Conservation (phyloP, 495 filamentous ascomycete species). For the Choiromyces venosus region DNA sequence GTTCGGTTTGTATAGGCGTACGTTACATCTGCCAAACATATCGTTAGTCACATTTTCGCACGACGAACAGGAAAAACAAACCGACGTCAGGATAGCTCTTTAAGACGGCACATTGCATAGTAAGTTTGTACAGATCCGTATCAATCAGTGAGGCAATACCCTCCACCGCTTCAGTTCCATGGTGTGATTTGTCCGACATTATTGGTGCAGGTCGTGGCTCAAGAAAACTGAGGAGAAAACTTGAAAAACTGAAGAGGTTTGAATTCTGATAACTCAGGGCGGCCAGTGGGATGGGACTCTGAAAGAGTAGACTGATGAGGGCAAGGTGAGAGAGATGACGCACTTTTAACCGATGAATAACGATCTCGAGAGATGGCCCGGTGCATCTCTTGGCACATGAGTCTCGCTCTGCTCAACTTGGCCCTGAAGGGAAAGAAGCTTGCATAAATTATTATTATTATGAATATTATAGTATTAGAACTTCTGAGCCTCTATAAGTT, state of each 20-base stretch:
- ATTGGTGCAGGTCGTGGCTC: not conserved
- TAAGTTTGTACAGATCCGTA: conserved; percentile 96
- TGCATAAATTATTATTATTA: too few relatives aligned
- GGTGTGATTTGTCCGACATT: not conserved
- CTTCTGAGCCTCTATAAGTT: too few relatives aligned
- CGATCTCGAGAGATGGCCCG: not conserved
- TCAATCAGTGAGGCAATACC: conserved; percentile 89
- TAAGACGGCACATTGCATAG: conserved; percentile 95
- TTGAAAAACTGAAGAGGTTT: not conserved
- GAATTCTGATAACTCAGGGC: not conserved
- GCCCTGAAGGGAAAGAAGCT: too few relatives aligned
- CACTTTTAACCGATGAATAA: not conserved
- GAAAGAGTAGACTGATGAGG: not conserved
- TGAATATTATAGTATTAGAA: too few relatives aligned
- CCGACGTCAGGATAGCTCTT: conserved; percentile 80
- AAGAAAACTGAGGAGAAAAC: not conserved
- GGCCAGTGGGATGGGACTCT: not conserved
- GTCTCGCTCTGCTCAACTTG: too few relatives aligned
- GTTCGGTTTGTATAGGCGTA: conserved; percentile 95
- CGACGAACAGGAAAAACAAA: conserved; percentile 40
- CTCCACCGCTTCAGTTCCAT: conserved; percentile 7
- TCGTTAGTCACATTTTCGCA: conserved; percentile 29
- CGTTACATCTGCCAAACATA: conserved; percentile 55
- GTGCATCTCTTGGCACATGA: not conserved
- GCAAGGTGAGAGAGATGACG: not conserved